phyloP scores from a whole-genome alignment of 371 early-diverging fungal genomes.

The Mucor velutinosus region DNA sequence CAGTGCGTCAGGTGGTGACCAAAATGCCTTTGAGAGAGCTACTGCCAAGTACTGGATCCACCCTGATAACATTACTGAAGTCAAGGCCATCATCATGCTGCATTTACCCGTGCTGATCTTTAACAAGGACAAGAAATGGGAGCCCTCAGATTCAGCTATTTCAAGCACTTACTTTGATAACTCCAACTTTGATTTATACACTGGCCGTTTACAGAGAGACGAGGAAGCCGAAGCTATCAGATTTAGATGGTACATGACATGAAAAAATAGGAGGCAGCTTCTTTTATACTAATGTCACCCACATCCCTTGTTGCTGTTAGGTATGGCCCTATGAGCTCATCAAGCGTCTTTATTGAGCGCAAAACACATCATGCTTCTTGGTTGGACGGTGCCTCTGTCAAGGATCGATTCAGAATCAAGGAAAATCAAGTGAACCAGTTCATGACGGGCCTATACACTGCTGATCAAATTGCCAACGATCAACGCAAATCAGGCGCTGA shows the following conservation, averaged over 20 bases:
- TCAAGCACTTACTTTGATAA: constrained; percentile 33
- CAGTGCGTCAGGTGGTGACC: constrained; percentile 25
- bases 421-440: constrained; percentile 49
- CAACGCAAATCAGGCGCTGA: constrained; percentile 66
- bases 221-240: constrained; percentile 90
- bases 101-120: constrained; percentile 95
- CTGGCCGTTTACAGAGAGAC: constrained; percentile 82
- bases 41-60: constrained; percentile 91
- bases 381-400: constrained; percentile 88
- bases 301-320: constrained; percentile 30
- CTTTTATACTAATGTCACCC: constrained; percentile 16
- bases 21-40: constrained; percentile 32
- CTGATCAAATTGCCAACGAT: constrained; percentile 80
- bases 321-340: constrained; percentile 68
- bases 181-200: constrained; percentile 27
- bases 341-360: constrained; percentile 89
- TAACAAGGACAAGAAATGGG: constrained; percentile 25
- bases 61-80: constrained; percentile 94
- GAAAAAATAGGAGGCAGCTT: background rate
- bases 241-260: constrained; percentile 76
- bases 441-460: constrained; percentile 62
- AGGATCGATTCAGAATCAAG: constrained; percentile 50
- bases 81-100: constrained; percentile 87
- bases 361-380: constrained; percentile 96
- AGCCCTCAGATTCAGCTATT: constrained; percentile 28